A percentile compares a stretch with the other conserved stretches of the same genome.
Conservation (phyloP, 768 basidiomycete genomes). For the Amanita thiersii region DNA sequence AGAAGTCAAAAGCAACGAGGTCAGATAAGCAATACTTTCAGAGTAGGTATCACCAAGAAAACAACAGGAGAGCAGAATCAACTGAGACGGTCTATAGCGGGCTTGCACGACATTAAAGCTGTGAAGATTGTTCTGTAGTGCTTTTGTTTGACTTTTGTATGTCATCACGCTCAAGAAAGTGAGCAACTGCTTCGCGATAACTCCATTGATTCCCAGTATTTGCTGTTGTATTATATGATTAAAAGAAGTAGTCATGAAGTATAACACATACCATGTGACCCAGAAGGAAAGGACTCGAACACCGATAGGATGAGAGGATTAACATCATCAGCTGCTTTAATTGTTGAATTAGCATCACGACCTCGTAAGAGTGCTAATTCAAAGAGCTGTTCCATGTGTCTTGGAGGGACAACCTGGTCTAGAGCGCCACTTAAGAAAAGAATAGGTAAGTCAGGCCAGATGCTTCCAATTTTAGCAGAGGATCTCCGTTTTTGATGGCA, state of each 20-base stretch:
- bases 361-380: slow-evolving; percentile 23
- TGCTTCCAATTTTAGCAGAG: slow-evolving; percentile 24
- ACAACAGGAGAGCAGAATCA: too few species aligned
- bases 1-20: too few species aligned
- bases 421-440: slow-evolving; percentile 51
- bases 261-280: slow-evolving; percentile 1
- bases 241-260: background rate
- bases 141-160: too few species aligned
- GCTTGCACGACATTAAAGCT: too few species aligned
- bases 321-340: too few species aligned
- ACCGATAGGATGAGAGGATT: background rate
- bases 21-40: too few species aligned
- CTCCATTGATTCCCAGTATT: slow-evolving; percentile 1
- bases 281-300: slow-evolving; percentile 1
- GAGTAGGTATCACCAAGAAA: too few species aligned
- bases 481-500: slow-evolving; percentile 68
- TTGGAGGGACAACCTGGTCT: slow-evolving; percentile 47
- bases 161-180: slow-evolving; percentile 2
- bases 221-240: background rate
- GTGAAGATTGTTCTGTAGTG: too few species aligned
- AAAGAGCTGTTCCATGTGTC: slow-evolving; percentile 48
- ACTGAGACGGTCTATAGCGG: too few species aligned
- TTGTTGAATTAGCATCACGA: background rate
- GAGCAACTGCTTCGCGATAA: background rate
- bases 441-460: slow-evolving; percentile 40